These are phyloP conservation scores for Citrus unshiu DNA, from an alignment of 345 rosid species.

Conservation along the genomic window DNA sequence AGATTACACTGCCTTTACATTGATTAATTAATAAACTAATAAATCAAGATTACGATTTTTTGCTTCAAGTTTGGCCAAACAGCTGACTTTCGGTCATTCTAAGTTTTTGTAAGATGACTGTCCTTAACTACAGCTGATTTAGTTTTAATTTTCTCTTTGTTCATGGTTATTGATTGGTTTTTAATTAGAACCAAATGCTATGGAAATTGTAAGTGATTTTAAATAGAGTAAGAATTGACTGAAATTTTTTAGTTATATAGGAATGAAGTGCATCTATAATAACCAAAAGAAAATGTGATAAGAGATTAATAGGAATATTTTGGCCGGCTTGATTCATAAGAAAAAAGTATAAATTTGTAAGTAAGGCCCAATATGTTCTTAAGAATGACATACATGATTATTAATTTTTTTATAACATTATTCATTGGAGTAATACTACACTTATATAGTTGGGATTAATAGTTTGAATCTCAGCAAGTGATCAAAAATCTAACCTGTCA, in stretches of 20 bases:
- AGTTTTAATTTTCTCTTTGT: not conserved
- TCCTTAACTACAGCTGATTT: not conserved
- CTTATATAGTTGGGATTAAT: too few relatives aligned
- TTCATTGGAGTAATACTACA: too few relatives aligned
- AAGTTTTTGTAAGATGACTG: not conserved
- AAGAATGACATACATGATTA: too few relatives aligned
- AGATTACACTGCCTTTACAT: constrained; percentile 1
- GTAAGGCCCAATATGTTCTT: too few relatives aligned
- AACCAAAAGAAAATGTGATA: too few relatives aligned
- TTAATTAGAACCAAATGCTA: not conserved
- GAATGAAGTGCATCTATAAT: not conserved
- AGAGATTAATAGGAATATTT: too few relatives aligned
- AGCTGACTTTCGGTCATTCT: not conserved
- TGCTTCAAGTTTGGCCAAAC: not conserved
- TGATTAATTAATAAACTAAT: not conserved
- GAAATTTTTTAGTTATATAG: not conserved
- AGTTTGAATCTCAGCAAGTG: too few relatives aligned
- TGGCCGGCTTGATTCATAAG: too few relatives aligned
- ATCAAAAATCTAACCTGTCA: too few relatives aligned
- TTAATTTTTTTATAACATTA: too few relatives aligned
- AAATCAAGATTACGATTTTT: not conserved
- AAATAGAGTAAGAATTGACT: not conserved
- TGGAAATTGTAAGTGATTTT: not conserved
- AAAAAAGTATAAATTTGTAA: too few relatives aligned
- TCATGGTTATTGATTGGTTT: not conserved